Percentiles rank a stretch among this genome's conserved stretches.
Evolutionary conservation across 352 stramenopile species (phyloP).

Genomic region (Phytophthora macrochlamydospora): DNA sequence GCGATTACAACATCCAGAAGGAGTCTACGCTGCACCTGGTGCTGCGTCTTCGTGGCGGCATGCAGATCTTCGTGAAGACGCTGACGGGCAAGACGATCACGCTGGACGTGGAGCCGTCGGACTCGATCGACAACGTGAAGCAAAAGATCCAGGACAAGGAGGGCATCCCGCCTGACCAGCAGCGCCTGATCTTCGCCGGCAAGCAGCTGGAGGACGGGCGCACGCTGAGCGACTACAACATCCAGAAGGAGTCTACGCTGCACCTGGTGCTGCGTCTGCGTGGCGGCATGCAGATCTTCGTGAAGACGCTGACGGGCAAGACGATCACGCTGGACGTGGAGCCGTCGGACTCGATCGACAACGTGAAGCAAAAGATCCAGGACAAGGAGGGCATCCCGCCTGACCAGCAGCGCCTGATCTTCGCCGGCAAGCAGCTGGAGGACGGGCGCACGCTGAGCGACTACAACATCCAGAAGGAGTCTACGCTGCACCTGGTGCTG

Average conservation of each 20-base stretch:
- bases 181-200: slow-evolving; percentile 99
- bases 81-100: not conserved
- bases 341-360: slow-evolving; percentile 20
- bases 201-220: slow-evolving; percentile 99
- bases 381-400: slow-evolving; percentile 93
- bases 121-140: not conserved
- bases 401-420: slow-evolving; percentile 96
- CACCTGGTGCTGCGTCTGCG: slow-evolving; percentile 98
- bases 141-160: slow-evolving; percentile 1
- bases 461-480: slow-evolving; percentile 96
- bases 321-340: slow-evolving; percentile 56
- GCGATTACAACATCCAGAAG: slow-evolving; percentile 97
- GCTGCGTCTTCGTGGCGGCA: slow-evolving; percentile 92
- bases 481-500: slow-evolving; percentile 92
- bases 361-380: slow-evolving; percentile 95
- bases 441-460: slow-evolving; percentile 93
- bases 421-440: slow-evolving; percentile 94
- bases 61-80: not conserved
- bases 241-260: slow-evolving; percentile 97
- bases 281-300: slow-evolving; percentile 88
- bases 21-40: slow-evolving; percentile 98
- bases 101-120: not conserved
- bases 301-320: slow-evolving; percentile 80
- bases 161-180: slow-evolving; percentile 94
- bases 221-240: slow-evolving; percentile 95